Evolutionary conservation across 2,329 filamentous ascomycete genomes (phyloP).

Genomic region (Coniochaeta prunicola): DNA sequence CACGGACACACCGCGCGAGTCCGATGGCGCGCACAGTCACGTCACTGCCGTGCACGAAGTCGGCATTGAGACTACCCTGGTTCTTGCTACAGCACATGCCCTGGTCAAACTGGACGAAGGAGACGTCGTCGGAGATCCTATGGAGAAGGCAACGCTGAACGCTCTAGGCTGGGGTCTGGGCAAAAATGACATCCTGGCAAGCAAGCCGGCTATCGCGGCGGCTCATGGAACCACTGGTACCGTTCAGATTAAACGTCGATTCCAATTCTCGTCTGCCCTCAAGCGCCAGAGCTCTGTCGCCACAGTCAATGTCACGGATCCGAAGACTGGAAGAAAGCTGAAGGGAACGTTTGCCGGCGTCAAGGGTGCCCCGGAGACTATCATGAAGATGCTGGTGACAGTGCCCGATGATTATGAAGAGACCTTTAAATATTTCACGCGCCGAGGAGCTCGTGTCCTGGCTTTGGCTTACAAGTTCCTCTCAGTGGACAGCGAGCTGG

Average conservation of each 20-base stretch:
- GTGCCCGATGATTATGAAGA: slow-evolving; percentile 89
- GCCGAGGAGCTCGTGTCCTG: slow-evolving; percentile 89
- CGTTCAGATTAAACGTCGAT: slow-evolving; percentile 91
- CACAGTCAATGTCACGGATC: slow-evolving; percentile 66
- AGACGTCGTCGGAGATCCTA: slow-evolving; percentile 94
- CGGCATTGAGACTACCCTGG: slow-evolving; percentile 77
- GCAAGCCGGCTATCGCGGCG: slow-evolving; percentile 46
- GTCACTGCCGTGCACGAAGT: slow-evolving; percentile 65
- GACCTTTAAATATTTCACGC: slow-evolving; percentile 96
- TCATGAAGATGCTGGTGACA: slow-evolving; percentile 81
- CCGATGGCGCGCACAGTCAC: slow-evolving; percentile 75
- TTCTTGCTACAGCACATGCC: slow-evolving; percentile 90
- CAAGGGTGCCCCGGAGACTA: slow-evolving; percentile 96
- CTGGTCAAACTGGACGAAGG: slow-evolving; percentile 95
- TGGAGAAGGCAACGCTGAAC: slow-evolving; percentile 92
- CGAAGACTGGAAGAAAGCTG: slow-evolving; percentile 64
- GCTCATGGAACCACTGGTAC: slow-evolving; percentile 55
- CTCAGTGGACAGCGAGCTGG: slow-evolving; percentile 71
- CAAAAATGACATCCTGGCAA: slow-evolving; percentile 74
- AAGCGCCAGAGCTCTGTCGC: slow-evolving; percentile 96
- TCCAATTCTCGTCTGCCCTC: slow-evolving; percentile 94
- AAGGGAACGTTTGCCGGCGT: slow-evolving; percentile 89
- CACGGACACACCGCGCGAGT: slow-evolving; percentile 57
- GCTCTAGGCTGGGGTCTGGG: slow-evolving; percentile 93
- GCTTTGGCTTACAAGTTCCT: slow-evolving; percentile 93